Conservation (phyloP, 2,329 filamentous ascomycete species). For the Aspergillaceae sp. region DNA sequence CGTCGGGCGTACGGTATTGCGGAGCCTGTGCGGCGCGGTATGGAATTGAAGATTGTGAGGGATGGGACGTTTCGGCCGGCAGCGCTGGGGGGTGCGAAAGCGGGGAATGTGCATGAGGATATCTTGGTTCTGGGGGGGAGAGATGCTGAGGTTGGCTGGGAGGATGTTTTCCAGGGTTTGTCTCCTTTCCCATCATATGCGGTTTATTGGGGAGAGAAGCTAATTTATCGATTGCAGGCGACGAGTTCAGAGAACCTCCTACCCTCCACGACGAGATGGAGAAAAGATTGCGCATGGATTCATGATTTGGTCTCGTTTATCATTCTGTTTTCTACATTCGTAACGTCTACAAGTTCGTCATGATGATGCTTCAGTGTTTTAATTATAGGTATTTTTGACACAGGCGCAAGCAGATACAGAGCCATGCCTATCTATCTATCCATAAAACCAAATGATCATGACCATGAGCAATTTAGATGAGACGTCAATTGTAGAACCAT, state of each 20-base stretch:
- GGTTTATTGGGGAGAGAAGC: conserved; percentile 2
- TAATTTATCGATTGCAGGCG: conserved; percentile 35
- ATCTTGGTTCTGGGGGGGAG: conserved; percentile 61
- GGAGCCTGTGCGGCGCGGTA: conserved; percentile 82
- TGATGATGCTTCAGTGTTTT: neutral
- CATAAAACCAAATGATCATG: neutral
- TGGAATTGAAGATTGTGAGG: conserved; percentile 86
- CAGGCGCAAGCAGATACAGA: neutral
- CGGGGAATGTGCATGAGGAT: conserved; percentile 73
- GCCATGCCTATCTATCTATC: neutral
- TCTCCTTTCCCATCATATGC: conserved; percentile 4
- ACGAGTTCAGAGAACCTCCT: conserved; percentile 60
- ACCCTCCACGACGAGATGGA: conserved; percentile 92
- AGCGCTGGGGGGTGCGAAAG: conserved; percentile 51
- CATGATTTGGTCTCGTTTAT: conserved; percentile 12
- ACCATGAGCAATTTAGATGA: neutral
- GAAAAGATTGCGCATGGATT: conserved; percentile 72
- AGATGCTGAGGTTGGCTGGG: conserved; percentile 75
- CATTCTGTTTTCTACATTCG: neutral
- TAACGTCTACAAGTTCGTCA: neutral
- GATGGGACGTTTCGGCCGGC: conserved; percentile 67
- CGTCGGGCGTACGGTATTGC: conserved; percentile 83
- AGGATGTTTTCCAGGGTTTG: conserved; percentile 77
- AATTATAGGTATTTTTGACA: neutral
- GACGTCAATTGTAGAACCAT: neutral